Conservation (phyloP, 1,139 yeast genomes). For the Candida mesenterica region DNA sequence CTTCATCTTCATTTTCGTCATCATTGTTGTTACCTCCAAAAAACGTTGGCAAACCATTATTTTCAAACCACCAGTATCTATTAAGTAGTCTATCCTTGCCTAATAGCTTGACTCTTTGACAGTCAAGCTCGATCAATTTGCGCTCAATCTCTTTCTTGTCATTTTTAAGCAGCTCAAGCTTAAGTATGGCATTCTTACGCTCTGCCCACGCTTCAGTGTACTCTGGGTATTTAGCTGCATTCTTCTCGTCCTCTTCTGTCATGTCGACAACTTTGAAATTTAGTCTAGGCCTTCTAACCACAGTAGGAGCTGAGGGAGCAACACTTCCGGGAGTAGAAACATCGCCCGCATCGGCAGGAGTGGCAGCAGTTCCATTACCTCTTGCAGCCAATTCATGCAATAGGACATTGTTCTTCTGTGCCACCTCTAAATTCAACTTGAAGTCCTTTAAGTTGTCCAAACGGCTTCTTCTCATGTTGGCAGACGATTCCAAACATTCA, state of each 20-base stretch:
- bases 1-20: constrained; percentile 40
- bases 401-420: constrained; percentile 44
- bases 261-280: constrained; percentile 40
- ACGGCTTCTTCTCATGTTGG: constrained; percentile 63
- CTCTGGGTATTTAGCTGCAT: constrained; percentile 45
- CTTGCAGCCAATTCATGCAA: constrained; percentile 27
- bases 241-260: constrained; percentile 47
- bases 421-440: constrained; percentile 49
- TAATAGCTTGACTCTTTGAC: constrained; percentile 71
- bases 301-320: constrained; percentile 8
- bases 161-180: constrained; percentile 43
- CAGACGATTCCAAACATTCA: constrained; percentile 61
- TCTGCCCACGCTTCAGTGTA: constrained; percentile 45
- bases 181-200: constrained; percentile 38
- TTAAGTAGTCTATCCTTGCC: constrained; percentile 86
- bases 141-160: constrained; percentile 54
- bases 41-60: constrained; percentile 71
- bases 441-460: constrained; percentile 66
- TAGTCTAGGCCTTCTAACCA: constrained; percentile 27
- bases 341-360: constrained; percentile 8
- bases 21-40: constrained; percentile 39
- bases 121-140: constrained; percentile 62
- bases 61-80: constrained; percentile 95
- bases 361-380: constrained; percentile 5
- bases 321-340: constrained; percentile 5